Base-by-base conservation (phyloP, 2,329 filamentous ascomycete genomes). In the Xylariomycetidae sp. region DNA sequence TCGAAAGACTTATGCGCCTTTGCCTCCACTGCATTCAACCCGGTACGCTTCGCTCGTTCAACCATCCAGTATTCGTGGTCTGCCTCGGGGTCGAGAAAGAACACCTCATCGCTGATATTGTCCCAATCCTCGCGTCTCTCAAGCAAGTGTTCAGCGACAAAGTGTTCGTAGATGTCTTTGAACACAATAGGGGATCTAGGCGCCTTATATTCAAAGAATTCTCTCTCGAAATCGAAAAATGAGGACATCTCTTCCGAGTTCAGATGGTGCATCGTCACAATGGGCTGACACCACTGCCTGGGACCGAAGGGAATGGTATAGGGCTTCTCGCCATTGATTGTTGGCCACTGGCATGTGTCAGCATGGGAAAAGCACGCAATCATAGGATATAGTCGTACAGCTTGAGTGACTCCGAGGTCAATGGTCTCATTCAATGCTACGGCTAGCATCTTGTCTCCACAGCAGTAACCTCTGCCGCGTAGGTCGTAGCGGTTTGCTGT, bases 241-340 rank as follows among this genome's bases (percentile, higher is more conserved):
- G 56, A 56, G 16, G 63, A 66, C 4, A 74, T 57, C 34, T 76
- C 73, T 36, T 72, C 61, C 40, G 63, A 59, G 14, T 59, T 59
- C 40, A 72, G 59, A 49, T 74, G 70, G 48, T 74, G 70, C 70
- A 76, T 74, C 5, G 72, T 74, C 2, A 67, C 60, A 27, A 74
- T 59, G 7, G 72, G 68, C 31, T 74, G 67, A 49, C 72, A 76
- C 71, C 72, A 76, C 40, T 71, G 59, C n/a, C 52, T 54, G 2
- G 53, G 42, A 23, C 60, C 58, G 38, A 63, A 74, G 2, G 64
- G 61, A n/a, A 76, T 49, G 1, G 64, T 72, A 30, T 59, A 54
- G 3, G 68, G 70, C 39, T 74, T 74, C 46, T 76, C 70, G 40
- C 69, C 71, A 41, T 76, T 74, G 43, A 74, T 62, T 27, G 69